Evolutionary conservation across 2,329 filamentous ascomycete genomes (phyloP), one percentile per base, ranked within the genome.

Genomic region (Aspergillus puulaauensis): DNA sequence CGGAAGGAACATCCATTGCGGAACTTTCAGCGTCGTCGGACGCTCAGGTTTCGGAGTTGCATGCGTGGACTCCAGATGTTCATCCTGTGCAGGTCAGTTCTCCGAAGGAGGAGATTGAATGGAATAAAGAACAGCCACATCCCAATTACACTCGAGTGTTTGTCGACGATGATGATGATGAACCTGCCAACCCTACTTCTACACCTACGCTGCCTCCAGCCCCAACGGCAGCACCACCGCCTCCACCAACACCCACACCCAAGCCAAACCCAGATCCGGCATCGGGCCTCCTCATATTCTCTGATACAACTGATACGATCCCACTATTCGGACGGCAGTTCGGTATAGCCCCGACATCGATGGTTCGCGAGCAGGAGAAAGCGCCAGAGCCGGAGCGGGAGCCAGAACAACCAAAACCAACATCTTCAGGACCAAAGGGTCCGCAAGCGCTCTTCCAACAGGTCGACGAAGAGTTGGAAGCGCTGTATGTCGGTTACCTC

Each of bases 261-360:
- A 54, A 21, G n/a, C 24, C 49, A n/a, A 19, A 17, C 6, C 3
- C 52, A 2, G 48, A 21, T 3, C n/a, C 35, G 9, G 44, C 49
- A 19, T 8, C 49, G 5, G 49, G 49, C 37, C 35, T 57, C 2
- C 44, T 57, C 11, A 57, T 57, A 24, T 57, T 57, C 33, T 46
- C 47, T 12, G 54, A 52, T 23, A 45, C 31, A n/a, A 27, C 31
- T 2, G 50, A 57, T 19, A 44, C 24, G 24, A 57, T 57, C 5
- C 55, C 55, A n/a, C 14, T 48, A 23, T 57, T 57, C 21, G 55
- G 55, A 15, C 55, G 55, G 17, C 55, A 52, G 17, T 57, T 57
- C 9, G 49, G 55, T 19, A 53, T 57, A 52, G 55, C 55, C 9
- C 24, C 23, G 39, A 57, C 55, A 3, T 57, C 55, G 4, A 57